phyloP scores from a whole-genome alignment of 805 yeast genomes.

The Wickerhamiella shivajii region DNA sequence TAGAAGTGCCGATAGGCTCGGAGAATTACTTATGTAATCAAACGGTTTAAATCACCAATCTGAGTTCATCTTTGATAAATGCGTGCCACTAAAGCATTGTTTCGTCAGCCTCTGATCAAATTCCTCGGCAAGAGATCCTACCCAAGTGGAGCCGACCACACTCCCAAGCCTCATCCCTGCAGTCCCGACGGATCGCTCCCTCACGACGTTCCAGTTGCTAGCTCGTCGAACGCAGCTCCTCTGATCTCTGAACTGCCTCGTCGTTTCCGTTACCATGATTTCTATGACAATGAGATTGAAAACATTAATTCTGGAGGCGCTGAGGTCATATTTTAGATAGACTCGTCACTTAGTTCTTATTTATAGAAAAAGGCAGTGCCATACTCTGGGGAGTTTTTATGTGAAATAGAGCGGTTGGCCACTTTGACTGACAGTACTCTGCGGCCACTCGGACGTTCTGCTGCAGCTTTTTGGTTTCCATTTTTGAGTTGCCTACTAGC shows the following conservation, averaged over 20 bases:
- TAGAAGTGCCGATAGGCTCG: too few species aligned
- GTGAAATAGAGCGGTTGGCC: conserved; percentile 13
- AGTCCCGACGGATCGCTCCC: conserved; percentile 29
- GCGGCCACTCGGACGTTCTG: conserved; percentile 15
- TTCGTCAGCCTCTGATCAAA: conserved; percentile 52
- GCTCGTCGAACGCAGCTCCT: conserved; percentile 16
- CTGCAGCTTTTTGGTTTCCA: conserved; percentile 15
- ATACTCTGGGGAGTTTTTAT: conserved; percentile 18
- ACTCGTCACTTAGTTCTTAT: conserved; percentile 15
- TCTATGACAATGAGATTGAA: conserved; percentile 60
- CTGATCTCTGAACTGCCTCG: conserved; percentile 55
- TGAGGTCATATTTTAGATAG: conserved; percentile 31
- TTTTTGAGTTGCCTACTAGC: conserved; percentile 17
- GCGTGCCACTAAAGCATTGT: conserved; percentile 20
- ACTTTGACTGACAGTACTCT: conserved; percentile 5
- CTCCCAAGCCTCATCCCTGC: conserved; percentile 29
- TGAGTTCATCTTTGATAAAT: too few species aligned
- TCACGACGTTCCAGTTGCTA: not conserved
- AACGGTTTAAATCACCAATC: too few species aligned
- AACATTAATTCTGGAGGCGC: conserved; percentile 79
- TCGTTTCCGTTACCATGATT: conserved; percentile 53
- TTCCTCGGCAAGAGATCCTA: conserved; percentile 63
- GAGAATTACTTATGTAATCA: too few species aligned
- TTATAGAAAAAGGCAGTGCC: conserved; percentile 12
- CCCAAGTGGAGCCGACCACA: conserved; percentile 28